Conservation (phyloP, 495 filamentous ascomycete species). For the Mycothermus thermophilus region DNA sequence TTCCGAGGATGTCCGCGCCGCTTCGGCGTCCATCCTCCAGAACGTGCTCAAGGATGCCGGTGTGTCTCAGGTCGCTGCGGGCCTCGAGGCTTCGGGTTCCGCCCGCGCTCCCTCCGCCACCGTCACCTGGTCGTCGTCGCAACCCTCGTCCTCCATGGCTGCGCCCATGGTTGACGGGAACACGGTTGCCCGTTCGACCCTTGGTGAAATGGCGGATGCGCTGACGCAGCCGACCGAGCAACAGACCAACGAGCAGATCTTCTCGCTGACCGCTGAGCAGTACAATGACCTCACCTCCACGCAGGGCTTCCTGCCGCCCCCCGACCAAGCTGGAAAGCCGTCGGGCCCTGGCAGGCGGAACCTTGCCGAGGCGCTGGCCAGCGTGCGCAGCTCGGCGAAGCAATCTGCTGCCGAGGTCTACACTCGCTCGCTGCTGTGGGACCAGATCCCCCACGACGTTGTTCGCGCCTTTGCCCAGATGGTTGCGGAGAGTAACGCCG, state of each 20-base stretch:
- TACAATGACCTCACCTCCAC: slow-evolving; percentile 76
- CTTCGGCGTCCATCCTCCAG: slow-evolving; percentile 78
- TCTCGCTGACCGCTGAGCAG: slow-evolving; percentile 71
- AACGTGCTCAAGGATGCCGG: slow-evolving; percentile 75
- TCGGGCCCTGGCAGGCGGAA: slow-evolving; percentile 48
- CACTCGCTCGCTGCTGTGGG: slow-evolving; percentile 85
- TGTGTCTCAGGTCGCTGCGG: slow-evolving; percentile 35
- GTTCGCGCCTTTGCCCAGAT: slow-evolving; percentile 85
- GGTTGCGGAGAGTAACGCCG: slow-evolving; percentile 47
- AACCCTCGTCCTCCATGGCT: slow-evolving; percentile 32
- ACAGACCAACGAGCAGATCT: slow-evolving; percentile 80
- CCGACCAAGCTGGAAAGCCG: slow-evolving; percentile 29
- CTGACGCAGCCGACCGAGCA: slow-evolving; percentile 66
- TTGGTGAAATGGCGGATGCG: slow-evolving; percentile 61
- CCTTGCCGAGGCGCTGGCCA: slow-evolving; percentile 70
- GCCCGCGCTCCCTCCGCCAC: slow-evolving; percentile 37
- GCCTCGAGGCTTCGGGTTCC: slow-evolving; percentile 34
- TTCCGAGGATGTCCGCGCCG: slow-evolving; percentile 83
- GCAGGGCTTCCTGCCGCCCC: slow-evolving; percentile 47
- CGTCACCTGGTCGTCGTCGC: slow-evolving; percentile 26
- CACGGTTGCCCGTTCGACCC: slow-evolving; percentile 45
- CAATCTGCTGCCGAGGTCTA: slow-evolving; percentile 69
- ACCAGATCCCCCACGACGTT: slow-evolving; percentile 80
- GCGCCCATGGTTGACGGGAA: slow-evolving; percentile 34
- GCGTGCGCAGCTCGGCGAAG: slow-evolving; percentile 54